A percentile compares a stretch with the other conserved stretches of the same genome.
Conservation (phyloP, 345 rosid genomes). For the Populus deltoides region DNA sequence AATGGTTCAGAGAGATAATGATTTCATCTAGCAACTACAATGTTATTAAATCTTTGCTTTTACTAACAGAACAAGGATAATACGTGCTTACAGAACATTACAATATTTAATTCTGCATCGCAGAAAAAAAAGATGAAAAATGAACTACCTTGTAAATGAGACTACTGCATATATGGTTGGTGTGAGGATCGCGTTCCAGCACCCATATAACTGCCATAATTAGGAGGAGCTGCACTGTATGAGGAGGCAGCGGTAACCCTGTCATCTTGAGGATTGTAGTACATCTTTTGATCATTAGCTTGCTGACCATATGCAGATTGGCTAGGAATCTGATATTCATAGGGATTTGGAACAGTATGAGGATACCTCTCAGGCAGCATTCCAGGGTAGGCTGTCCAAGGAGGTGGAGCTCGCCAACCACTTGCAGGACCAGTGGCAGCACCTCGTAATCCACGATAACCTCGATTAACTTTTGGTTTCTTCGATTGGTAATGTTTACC, state of each 20-base stretch:
- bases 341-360: constrained; percentile 30
- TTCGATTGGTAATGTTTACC: constrained; percentile 39
- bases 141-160: background rate
- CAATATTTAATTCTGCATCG: background rate
- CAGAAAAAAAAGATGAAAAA: background rate
- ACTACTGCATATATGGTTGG: constrained; percentile 40
- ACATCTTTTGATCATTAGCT: constrained; percentile 39
- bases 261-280: constrained; percentile 36
- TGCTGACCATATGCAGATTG: constrained; percentile 41
- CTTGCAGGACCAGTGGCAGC: constrained; percentile 14
- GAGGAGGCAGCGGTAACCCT: constrained; percentile 19
- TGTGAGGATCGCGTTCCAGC: constrained; percentile 35
- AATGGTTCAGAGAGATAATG: background rate
- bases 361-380: constrained; percentile 37
- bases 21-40: background rate
- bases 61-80: background rate
- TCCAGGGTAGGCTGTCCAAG: constrained; percentile 24
- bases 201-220: constrained; percentile 27
- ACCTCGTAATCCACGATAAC: constrained; percentile 37
- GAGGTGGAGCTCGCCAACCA: constrained; percentile 36
- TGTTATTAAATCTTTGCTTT: background rate
- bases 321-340: constrained; percentile 34
- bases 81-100: background rate
- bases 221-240: constrained; percentile 28
- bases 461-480: constrained; percentile 37